Conservation (phyloP, 768 basidiomycete species). For the Lactarius akahatsu region DNA sequence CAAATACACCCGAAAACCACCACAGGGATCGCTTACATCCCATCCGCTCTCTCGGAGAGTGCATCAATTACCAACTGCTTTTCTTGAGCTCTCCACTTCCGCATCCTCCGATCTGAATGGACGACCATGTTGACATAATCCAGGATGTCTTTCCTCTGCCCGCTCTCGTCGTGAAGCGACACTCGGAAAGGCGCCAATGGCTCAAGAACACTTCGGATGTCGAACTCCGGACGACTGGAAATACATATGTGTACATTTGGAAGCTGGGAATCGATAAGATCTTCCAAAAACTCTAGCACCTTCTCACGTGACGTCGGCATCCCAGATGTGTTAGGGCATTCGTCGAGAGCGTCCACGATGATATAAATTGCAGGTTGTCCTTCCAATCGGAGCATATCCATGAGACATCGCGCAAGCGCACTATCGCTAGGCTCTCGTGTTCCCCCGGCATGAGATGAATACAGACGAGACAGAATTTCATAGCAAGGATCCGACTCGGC, state of each 20-base stretch:
- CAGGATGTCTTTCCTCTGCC: neutral
- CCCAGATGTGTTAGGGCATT: no score
- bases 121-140: neutral
- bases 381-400: neutral
- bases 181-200: neutral
- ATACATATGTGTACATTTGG: no score
- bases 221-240: neutral
- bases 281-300: no score
- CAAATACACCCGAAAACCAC: neutral
- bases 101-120: neutral
- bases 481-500: neutral
- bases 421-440: neutral
- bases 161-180: neutral
- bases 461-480: neutral
- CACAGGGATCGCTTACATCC: neutral
- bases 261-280: no score
- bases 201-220: neutral
- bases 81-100: neutral
- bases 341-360: neutral
- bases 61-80: slow-evolving; percentile 1
- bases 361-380: neutral
- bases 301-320: no score
- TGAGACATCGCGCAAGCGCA: neutral
- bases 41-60: neutral
- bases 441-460: neutral